A percentile compares a stretch with the other conserved stretches of the same genome.
These are phyloP conservation scores for Gypsophila paniculata DNA, from an alignment of 179 eudicot genomes.

Conservation along the genomic window DNA sequence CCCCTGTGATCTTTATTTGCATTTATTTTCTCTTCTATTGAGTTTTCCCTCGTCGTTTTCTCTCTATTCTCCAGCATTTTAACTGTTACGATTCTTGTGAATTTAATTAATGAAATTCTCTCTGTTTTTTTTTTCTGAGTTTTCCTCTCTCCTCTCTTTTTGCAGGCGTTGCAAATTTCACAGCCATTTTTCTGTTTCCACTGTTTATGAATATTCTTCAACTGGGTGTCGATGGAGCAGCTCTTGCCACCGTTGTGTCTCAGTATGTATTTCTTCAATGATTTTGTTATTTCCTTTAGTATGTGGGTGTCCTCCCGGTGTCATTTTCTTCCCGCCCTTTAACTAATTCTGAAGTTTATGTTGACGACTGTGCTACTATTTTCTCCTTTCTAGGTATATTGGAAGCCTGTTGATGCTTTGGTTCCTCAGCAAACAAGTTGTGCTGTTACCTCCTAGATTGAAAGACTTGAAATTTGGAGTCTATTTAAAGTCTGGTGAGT, in stretches of 20 bases:
- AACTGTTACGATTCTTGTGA: too few relatives aligned
- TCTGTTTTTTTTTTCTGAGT: too few relatives aligned
- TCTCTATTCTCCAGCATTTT: not conserved
- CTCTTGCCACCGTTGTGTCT: conserved; percentile 73
- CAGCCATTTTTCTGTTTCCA: conserved; percentile 72
- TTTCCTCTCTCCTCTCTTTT: too few relatives aligned
- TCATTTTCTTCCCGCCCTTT: not conserved
- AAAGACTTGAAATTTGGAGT: conserved; percentile 65
- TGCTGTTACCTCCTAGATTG: conserved; percentile 72
- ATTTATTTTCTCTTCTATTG: too few relatives aligned
- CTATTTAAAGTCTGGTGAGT: conserved; percentile 79
- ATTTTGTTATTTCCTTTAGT: not conserved
- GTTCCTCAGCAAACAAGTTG: conserved; percentile 58
- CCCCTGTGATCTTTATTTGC: too few relatives aligned
- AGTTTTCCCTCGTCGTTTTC: too few relatives aligned
- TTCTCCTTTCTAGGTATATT: conserved; percentile 46
- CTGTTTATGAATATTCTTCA: conserved; percentile 48
- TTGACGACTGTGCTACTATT: conserved; percentile 18
- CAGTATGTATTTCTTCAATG: conserved; percentile 52
- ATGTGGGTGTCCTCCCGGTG: not conserved
- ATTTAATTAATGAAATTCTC: too few relatives aligned
- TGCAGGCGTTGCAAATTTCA: conserved; percentile 78
- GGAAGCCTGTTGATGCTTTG: conserved; percentile 68
- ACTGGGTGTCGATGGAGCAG: conserved; percentile 87
- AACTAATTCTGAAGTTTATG: not conserved